A percentile compares a stretch with the other conserved stretches of the same genome.
phyloP scores from a whole-genome alignment of 257 asterid species.

The Solanum chmielewskii region DNA sequence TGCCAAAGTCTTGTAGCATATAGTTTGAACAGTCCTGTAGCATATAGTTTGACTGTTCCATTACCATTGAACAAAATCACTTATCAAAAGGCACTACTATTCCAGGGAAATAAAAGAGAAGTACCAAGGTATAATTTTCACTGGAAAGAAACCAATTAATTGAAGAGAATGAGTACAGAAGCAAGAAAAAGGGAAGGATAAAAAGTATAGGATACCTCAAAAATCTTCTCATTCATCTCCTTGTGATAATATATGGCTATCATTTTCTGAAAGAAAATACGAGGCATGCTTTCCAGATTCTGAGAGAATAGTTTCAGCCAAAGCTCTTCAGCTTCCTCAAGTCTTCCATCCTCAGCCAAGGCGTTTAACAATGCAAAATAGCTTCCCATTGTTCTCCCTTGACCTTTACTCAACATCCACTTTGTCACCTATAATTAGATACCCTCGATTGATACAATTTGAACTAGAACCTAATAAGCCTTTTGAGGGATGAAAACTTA shows the following conservation, averaged over 20 bases:
- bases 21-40: neutral
- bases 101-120: neutral
- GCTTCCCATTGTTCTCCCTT: slow-evolving; percentile 97
- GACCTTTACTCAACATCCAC: slow-evolving; percentile 98
- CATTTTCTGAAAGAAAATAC: slow-evolving; percentile 78
- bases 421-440: slow-evolving; percentile 47
- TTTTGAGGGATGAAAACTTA: neutral
- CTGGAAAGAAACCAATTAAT: neutral
- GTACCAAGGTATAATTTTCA: neutral
- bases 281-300: slow-evolving; percentile 85
- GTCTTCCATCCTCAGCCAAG: slow-evolving; percentile 80
- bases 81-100: neutral
- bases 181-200: neutral
- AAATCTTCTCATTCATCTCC: slow-evolving; percentile 79
- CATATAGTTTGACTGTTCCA: neutral
- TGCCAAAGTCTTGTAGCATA: neutral
- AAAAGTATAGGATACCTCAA: slow-evolving; percentile 46
- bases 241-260: slow-evolving; percentile 51
- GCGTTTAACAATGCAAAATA: slow-evolving; percentile 74
- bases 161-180: neutral
- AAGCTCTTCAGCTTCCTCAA: slow-evolving; percentile 88
- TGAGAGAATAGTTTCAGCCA: slow-evolving; percentile 67
- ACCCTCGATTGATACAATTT: neutral
- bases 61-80: neutral
- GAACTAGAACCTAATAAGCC: neutral